These are phyloP conservation scores for Iris macrosiphon DNA, from an alignment of 106 monocot species.

Conservation along the genomic window DNA sequence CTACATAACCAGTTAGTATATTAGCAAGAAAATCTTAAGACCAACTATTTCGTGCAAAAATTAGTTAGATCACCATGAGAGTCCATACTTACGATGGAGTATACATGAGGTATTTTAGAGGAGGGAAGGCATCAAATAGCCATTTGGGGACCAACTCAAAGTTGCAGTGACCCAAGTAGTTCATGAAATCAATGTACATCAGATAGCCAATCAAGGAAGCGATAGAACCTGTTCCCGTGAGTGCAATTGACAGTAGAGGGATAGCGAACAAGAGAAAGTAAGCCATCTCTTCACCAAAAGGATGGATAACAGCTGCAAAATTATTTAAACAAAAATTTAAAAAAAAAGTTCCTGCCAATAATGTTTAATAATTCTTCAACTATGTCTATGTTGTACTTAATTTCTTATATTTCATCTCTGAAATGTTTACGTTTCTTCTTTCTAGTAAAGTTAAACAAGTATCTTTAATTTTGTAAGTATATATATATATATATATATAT, in stretches of 20 bases:
- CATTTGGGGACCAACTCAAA: constrained; percentile 64
- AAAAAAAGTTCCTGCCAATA: too few species aligned
- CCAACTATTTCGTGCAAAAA: too few species aligned
- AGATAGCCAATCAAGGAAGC: constrained; percentile 18
- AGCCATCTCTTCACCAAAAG: constrained; percentile 52
- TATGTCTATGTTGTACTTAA: not conserved
- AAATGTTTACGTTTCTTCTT: not conserved
- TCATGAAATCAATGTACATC: constrained; percentile 72
- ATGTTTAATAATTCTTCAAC: not conserved
- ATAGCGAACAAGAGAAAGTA: constrained; percentile 59
- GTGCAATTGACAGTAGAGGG: constrained; percentile 22
- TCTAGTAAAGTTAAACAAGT: too few species aligned
- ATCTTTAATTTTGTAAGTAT: not conserved
- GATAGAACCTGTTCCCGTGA: constrained; percentile 30
- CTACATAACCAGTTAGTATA: constrained; percentile 12
- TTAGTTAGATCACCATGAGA: too few species aligned
- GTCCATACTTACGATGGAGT: constrained; percentile 61
- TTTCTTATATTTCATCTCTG: not conserved
- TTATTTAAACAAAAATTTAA: not conserved
- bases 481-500: constrained; percentile 1
- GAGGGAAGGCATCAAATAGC: constrained; percentile 47
- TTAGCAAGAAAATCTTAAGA: too few species aligned
- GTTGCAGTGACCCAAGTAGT: constrained; percentile 87
- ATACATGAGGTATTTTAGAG: constrained; percentile 71
- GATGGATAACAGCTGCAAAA: constrained; percentile 70